phyloP scores from a whole-genome alignment of 2,329 filamentous ascomycete species.

The Colletotrichum sp. region DNA sequence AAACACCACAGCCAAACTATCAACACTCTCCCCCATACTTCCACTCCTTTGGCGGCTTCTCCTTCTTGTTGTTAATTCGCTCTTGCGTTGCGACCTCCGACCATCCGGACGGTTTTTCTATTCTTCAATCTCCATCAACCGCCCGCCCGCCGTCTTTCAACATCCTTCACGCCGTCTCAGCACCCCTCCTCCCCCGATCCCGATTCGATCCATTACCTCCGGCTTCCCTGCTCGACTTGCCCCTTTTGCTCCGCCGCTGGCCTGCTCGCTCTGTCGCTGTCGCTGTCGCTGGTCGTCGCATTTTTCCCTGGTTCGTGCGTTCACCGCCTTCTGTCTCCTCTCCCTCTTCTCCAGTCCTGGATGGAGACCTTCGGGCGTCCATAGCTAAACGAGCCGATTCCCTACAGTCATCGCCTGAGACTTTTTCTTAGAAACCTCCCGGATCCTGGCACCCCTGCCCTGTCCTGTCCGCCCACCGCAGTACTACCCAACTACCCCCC shows the following conservation, averaged over 20 bases:
- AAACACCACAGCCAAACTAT: neutral
- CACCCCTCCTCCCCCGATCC: neutral
- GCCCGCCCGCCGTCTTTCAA: neutral
- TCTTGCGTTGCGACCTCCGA: neutral
- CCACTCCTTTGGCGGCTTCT: conserved; percentile 15
- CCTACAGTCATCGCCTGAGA: conserved; percentile 18
- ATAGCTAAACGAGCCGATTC: conserved; percentile 21
- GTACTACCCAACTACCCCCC: conserved; percentile 12
- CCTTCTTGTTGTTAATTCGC: conserved; percentile 12
- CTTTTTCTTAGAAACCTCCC: conserved; percentile 18
- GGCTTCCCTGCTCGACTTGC: conserved; percentile 11
- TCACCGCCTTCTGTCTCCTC: conserved; percentile 21
- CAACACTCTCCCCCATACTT: neutral
- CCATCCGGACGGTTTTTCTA: neutral
- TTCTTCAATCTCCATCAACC: neutral
- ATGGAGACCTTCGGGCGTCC: conserved; percentile 16
- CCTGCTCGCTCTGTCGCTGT: neutral
- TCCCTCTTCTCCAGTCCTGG: conserved; percentile 16
- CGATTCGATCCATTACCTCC: conserved; percentile 17
- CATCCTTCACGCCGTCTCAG: neutral
- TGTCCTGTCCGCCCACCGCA: conserved; percentile 20
- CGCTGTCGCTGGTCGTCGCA: conserved; percentile 18
- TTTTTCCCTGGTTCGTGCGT: conserved; percentile 20
- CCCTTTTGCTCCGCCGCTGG: conserved; percentile 13
- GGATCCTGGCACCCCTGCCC: conserved; percentile 21